These are phyloP conservation scores for Erodium trifolium DNA, from an alignment of 441 rosid species.

Conservation along the genomic window DNA sequence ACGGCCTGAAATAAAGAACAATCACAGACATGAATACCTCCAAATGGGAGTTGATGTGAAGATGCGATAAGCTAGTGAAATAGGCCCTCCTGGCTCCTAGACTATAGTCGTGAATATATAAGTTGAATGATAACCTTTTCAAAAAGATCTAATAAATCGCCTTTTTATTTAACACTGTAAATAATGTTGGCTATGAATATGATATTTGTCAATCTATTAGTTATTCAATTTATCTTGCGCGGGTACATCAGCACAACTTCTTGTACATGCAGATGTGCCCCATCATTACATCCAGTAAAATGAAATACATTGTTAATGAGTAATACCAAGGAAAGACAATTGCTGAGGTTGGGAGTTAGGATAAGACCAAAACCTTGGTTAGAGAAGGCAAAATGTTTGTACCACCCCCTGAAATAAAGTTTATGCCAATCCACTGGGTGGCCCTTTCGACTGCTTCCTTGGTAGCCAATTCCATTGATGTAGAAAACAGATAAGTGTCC, in stretches of 20 bases:
- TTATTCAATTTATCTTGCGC: neutral
- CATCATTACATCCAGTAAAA: neutral
- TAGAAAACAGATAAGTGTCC: constrained; percentile 57
- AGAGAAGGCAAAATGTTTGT: constrained; percentile 73
- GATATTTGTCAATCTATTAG: neutral
- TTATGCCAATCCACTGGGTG: constrained; percentile 55
- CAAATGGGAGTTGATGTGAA: no score
- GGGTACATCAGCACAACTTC: neutral
- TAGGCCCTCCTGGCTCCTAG: neutral
- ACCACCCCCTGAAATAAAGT: constrained; percentile 61
- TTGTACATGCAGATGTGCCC: neutral
- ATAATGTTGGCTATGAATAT: neutral
- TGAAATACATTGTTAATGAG: neutral
- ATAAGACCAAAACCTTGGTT: constrained; percentile 43
- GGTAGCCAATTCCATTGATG: constrained; percentile 67
- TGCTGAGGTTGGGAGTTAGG: constrained; percentile 5
- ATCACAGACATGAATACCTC: neutral
- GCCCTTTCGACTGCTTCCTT: constrained; percentile 56
- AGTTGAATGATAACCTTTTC: neutral
- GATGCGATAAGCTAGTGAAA: neutral
- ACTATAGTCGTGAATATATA: neutral
- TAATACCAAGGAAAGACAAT: neutral
- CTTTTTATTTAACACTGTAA: neutral
- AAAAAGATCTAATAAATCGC: neutral
- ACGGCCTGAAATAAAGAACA: constrained; percentile 46